Conservation (phyloP, 2,329 filamentous ascomycete genomes). For the Paecilomyces sp. region DNA sequence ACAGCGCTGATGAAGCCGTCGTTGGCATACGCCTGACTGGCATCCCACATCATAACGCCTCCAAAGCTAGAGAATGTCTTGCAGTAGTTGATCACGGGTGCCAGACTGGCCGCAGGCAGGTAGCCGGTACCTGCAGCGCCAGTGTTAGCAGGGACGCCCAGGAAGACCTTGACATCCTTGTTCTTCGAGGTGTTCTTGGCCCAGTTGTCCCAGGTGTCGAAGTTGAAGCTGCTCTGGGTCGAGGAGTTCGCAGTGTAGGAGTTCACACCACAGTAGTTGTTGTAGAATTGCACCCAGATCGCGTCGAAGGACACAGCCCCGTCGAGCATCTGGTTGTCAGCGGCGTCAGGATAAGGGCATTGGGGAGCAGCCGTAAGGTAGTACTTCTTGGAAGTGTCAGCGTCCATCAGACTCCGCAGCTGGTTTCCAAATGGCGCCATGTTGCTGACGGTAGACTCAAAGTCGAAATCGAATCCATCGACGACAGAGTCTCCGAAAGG, state of each 20-base stretch:
- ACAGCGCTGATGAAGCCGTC: conserved; percentile 47
- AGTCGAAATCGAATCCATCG: conserved; percentile 73
- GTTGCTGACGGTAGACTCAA: conserved; percentile 55
- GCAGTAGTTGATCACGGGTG: conserved; percentile 46
- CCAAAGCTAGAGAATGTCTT: conserved; percentile 55
- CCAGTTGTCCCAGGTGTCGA: conserved; percentile 60
- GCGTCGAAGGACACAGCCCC: conserved; percentile 52
- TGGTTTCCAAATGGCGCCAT: conserved; percentile 54
- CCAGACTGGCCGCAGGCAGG: conserved; percentile 39
- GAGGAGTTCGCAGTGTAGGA: conserved; percentile 41
- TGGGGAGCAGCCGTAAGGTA: conserved; percentile 61
- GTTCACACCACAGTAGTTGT: conserved; percentile 58
- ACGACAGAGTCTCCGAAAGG: conserved; percentile 61
- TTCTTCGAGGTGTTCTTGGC: conserved; percentile 53
- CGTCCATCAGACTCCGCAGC: conserved; percentile 51
- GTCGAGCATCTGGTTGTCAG: conserved; percentile 51
- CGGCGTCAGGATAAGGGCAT: conserved; percentile 58
- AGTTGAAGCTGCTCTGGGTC: conserved; percentile 53
- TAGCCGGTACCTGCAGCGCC: conserved; percentile 53
- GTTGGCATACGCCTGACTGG: conserved; percentile 55
- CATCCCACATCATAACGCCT: conserved; percentile 65
- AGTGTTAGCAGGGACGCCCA: conserved; percentile 53
- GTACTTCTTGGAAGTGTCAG: conserved; percentile 45
- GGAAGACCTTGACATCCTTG: conserved; percentile 52
- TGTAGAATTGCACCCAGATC: conserved; percentile 61